These are phyloP conservation scores for Sporothrix luriei DNA, from an alignment of 2,329 filamentous ascomycete genomes.

Conservation along the genomic window DNA sequence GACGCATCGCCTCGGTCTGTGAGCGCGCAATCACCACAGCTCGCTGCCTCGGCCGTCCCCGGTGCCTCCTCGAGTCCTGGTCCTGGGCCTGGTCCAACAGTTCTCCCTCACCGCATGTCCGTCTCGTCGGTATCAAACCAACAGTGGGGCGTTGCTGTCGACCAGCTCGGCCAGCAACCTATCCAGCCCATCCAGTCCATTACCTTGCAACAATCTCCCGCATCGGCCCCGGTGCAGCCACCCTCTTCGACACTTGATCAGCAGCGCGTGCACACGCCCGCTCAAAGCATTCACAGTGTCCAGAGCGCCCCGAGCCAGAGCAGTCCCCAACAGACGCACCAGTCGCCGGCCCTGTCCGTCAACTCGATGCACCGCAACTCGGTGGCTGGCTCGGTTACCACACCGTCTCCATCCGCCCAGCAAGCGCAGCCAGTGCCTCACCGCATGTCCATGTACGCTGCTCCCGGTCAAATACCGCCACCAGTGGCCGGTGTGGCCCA, in stretches of 20 bases:
- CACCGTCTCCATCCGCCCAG: conserved; percentile 1
- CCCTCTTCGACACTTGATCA: neutral
- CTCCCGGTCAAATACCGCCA: conserved; percentile 5
- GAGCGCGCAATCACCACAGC: conserved; percentile 9
- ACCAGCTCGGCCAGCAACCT: conserved; percentile 4
- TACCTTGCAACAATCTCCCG: neutral
- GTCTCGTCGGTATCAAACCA: conserved; percentile 28
- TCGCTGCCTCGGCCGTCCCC: neutral
- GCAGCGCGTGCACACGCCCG: conserved; percentile 25
- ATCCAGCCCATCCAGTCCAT: conserved; percentile 5
- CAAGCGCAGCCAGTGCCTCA: conserved; percentile 11
- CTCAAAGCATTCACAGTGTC: conserved; percentile 28
- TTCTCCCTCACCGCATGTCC: conserved; percentile 25
- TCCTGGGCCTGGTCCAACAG: neutral
- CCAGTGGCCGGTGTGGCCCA: neutral
- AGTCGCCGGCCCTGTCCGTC: conserved; percentile 28
- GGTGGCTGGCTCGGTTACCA: conserved; percentile 3
- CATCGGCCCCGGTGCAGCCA: neutral
- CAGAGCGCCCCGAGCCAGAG: conserved; percentile 27
- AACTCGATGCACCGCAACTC: conserved; percentile 32
- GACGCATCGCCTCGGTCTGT: conserved; percentile 8
- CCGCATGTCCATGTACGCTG: conserved; percentile 28
- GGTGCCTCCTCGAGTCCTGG: neutral
- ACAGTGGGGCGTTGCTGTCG: neutral
- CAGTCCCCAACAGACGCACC: conserved; percentile 29